A percentile compares a stretch with the other conserved stretches of the same genome.
These are phyloP conservation scores for Chrysanthemum lavandulifolium DNA, from an alignment of 129 eudicot genomes.

Conservation along the genomic window DNA sequence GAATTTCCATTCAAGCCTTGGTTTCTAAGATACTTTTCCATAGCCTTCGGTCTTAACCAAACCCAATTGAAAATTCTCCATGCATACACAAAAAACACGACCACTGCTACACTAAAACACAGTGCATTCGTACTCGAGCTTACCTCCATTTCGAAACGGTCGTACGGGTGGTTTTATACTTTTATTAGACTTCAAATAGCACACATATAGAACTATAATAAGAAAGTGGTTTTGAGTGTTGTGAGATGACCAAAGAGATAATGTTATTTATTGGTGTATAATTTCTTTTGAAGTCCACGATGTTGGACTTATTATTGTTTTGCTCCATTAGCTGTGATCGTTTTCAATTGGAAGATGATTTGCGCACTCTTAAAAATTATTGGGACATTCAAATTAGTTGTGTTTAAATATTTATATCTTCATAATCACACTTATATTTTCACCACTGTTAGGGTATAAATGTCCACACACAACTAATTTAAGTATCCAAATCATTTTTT, in stretches of 20 bases:
- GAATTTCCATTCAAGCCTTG: conserved; percentile 61
- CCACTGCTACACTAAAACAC: conserved; percentile 3
- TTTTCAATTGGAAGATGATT: not conserved
- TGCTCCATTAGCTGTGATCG: not conserved
- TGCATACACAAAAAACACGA: conserved; percentile 21
- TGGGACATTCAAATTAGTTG: too few relatives aligned
- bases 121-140: not conserved
- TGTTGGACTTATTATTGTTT: not conserved
- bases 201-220: not conserved
- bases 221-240: not conserved
- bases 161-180: not conserved
- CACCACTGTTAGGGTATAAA: too few relatives aligned
- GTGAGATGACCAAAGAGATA: not conserved
- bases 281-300: not conserved
- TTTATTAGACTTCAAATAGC: too few relatives aligned
- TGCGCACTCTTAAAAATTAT: too few relatives aligned
- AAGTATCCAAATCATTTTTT: too few relatives aligned
- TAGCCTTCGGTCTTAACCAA: conserved; percentile 55
- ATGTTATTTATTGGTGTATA: not conserved
- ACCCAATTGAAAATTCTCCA: conserved; percentile 57
- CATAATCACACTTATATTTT: too few relatives aligned
- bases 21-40: conserved; percentile 47
- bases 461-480: too few relatives aligned
- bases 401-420: too few relatives aligned
- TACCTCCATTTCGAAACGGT: conserved; percentile 1